Evolutionary conservation across 2,329 filamentous ascomycete genomes (phyloP), one percentile per base, ranked within the genome.

Genomic region (Fusarium hostae): DNA sequence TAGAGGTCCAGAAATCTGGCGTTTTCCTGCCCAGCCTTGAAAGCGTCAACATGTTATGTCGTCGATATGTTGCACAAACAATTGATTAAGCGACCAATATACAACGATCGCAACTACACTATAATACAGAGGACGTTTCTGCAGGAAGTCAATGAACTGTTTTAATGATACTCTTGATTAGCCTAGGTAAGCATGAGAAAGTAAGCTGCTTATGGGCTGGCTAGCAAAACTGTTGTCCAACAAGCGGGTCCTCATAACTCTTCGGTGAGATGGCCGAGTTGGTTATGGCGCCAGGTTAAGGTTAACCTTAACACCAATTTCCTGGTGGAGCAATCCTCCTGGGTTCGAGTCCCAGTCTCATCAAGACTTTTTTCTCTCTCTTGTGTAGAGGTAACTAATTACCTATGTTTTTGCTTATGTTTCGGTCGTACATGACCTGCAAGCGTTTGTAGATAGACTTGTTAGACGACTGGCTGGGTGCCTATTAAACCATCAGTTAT

Each of bases 301-400:
- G 72, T 74, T 60, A 72, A 65, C 72, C 66, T 75, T 72, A 63
- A 66, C 66, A 70, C 59, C 63, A 57, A 59, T 63, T 72, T 75
- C 72, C 71, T 75, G 72, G 61, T 75, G 72, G 72, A 75, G 72
- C 72, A 75, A 75, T 75, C 72, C 72, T 75, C 71, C 71, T 75
- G 72, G 72, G 72, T 75, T 75, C 72, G 69, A 75, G 61, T 75
- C 72, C 72, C 72, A 75, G 71, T 75, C 71, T 75, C 66, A 74
- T 75, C 72, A 75, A 37, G 0, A 4, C 4, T 2, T 15, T 43
- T 63, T 68, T 58, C 55, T 26, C 12, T 2, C 16, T 5, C 13
- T 8, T 15, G 7, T 1, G 9, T 16, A 37, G 32, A 4, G 15
- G 5, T 15, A 20, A 24, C 9, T 20, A 7, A 28, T 24, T 13